Percentiles rank a stretch among this genome's conserved stretches.
Conservation (phyloP, 2,329 filamentous ascomycete species). For the Endoconidiophora polonica region DNA sequence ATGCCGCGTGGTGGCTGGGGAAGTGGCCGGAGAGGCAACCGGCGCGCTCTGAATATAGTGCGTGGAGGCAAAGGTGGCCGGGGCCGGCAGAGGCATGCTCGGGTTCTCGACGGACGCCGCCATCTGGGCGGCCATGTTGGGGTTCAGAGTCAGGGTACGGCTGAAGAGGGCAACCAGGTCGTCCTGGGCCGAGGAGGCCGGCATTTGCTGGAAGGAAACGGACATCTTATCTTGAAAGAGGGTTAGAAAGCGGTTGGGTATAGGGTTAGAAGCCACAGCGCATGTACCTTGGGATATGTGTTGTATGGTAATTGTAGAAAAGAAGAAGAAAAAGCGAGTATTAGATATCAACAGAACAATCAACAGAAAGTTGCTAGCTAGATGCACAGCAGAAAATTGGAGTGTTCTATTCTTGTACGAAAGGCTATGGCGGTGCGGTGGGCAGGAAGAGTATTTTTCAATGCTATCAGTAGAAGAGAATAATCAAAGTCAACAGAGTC, state of each 20-base stretch:
- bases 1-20: constrained; percentile 1
- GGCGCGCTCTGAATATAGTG: constrained; percentile 4
- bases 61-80: constrained; percentile 2
- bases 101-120: constrained; percentile 10
- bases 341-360: background rate
- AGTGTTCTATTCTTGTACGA: background rate
- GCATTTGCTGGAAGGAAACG: constrained; percentile 5
- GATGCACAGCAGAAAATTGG: background rate
- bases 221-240: constrained; percentile 6
- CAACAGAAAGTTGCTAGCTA: background rate
- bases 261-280: background rate
- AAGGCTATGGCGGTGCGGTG: background rate
- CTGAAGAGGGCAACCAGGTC: constrained; percentile 11
- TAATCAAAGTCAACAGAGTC: too few species aligned
- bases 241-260: background rate
- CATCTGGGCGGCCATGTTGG: constrained; percentile 7
- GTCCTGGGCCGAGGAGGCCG: constrained; percentile 4
- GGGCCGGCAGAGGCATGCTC: constrained; percentile 2
- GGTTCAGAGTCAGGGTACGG: constrained; percentile 5
- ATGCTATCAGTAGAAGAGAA: too few species aligned
- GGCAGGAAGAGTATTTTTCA: too few species aligned
- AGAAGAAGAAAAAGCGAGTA: background rate
- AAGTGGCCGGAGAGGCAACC: background rate
- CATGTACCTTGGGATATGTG: background rate
- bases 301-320: background rate